These are phyloP conservation scores for Drechslerella dactyloides DNA, from an alignment of 2,329 filamentous ascomycete species.

Conservation along the genomic window DNA sequence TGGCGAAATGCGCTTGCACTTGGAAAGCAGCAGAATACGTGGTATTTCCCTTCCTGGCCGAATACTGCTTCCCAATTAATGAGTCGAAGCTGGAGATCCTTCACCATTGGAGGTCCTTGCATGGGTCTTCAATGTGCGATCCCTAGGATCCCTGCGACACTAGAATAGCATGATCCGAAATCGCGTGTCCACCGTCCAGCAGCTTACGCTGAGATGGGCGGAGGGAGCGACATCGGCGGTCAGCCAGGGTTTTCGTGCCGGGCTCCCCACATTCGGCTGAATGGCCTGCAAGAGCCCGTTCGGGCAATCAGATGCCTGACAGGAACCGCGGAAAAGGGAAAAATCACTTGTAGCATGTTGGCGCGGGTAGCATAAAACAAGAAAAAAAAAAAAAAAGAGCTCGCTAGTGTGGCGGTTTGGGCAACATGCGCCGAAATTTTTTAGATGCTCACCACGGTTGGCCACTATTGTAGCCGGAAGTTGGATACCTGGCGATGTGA, in stretches of 20 bases:
- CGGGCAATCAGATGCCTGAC: constrained; percentile 21
- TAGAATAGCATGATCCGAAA: not conserved
- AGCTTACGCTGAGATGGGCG: constrained; percentile 7
- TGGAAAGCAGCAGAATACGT: too few species aligned
- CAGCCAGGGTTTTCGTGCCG: constrained; percentile 32
- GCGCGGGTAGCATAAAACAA: not conserved
- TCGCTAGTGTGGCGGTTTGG: not conserved
- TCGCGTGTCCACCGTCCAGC: constrained; percentile 7
- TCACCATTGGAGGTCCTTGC: too few species aligned
- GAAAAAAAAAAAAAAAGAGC: constrained; percentile 29
- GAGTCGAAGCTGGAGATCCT: too few species aligned
- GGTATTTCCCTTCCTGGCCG: too few species aligned
- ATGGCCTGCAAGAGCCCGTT: constrained; percentile 59
- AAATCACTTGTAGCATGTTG: not conserved
- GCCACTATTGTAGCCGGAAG: too few species aligned
- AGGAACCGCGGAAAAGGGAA: constrained; percentile 12
- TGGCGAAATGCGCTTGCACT: too few species aligned
- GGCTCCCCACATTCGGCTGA: constrained; percentile 52
- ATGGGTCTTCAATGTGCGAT: too few species aligned
- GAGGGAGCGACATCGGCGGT: constrained; percentile 48
- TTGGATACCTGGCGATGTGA: too few species aligned
- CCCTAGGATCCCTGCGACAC: too few species aligned
- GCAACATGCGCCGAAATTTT: constrained; percentile 2
- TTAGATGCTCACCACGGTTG: not conserved
- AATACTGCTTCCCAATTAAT: too few species aligned